A percentile compares a stretch with the other conserved stretches of the same genome.
These are phyloP conservation scores for Ophioceras dolichostomum DNA, from an alignment of 2,329 filamentous ascomycete genomes.

Conservation along the genomic window DNA sequence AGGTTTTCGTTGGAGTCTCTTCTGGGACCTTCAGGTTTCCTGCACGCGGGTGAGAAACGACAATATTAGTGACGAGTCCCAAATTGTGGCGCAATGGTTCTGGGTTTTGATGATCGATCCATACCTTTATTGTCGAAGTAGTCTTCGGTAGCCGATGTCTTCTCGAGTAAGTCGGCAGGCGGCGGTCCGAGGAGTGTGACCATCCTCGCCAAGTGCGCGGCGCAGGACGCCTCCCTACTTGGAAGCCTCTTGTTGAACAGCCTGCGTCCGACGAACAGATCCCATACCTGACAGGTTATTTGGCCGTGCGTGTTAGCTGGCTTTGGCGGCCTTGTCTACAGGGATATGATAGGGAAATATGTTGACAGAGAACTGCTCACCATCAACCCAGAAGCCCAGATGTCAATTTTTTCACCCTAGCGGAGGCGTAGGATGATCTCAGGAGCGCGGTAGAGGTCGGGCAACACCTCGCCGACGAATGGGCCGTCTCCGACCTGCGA, in stretches of 20 bases:
- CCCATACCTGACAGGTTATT: neutral
- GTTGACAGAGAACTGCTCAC: neutral
- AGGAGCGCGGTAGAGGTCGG: neutral
- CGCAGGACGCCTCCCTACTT: neutral
- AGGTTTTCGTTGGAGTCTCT: neutral
- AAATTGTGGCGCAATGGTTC: no score
- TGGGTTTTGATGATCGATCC: no score
- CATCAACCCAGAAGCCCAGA: neutral
- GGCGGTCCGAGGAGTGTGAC: neutral
- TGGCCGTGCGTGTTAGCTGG: neutral
- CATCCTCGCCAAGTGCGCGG: neutral
- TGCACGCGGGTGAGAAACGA: neutral
- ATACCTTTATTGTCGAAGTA: neutral
- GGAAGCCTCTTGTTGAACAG: slow-evolving; percentile 1
- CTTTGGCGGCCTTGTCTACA: neutral
- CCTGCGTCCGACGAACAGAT: neutral
- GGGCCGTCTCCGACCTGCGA: neutral
- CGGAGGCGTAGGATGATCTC: neutral
- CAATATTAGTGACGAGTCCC: no score
- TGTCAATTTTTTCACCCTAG: neutral
- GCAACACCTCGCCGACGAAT: neutral
- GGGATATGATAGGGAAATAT: no score
- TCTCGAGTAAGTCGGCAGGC: neutral
- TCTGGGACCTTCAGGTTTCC: neutral
- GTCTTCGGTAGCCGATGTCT: neutral